Evolutionary conservation across 2,329 filamentous ascomycete genomes (phyloP).

Genomic region (Chaetomium sp.): DNA sequence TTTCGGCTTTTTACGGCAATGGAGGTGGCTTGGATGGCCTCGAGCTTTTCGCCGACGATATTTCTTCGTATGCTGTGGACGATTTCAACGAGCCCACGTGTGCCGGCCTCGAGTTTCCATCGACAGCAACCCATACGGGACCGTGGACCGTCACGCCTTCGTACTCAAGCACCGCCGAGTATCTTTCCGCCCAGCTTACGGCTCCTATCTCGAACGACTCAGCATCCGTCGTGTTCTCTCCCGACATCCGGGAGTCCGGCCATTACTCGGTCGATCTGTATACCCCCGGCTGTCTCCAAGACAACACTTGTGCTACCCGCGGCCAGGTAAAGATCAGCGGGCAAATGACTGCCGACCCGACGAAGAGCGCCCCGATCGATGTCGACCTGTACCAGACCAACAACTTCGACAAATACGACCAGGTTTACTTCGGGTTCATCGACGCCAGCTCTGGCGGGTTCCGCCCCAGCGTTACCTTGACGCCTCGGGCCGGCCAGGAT

Average conservation of each 20-base stretch:
- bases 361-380: conserved; percentile 42
- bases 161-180: conserved; percentile 63
- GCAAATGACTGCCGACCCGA: conserved; percentile 50
- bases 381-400: conserved; percentile 81
- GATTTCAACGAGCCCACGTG: conserved; percentile 86
- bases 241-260: conserved; percentile 80
- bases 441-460: conserved; percentile 69
- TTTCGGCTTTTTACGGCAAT: conserved; percentile 78
- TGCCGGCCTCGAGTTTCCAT: conserved; percentile 55
- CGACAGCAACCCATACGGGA: conserved; percentile 63
- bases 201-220: conserved; percentile 49
- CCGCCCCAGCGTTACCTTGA: conserved; percentile 72
- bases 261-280: conserved; percentile 89
- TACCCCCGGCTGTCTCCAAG: conserved; percentile 82
- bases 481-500: conserved; percentile 58
- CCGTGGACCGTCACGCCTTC: conserved; percentile 67
- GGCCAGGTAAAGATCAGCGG: conserved; percentile 79
- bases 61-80: conserved; percentile 77
- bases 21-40: conserved; percentile 83
- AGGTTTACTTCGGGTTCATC: conserved; percentile 79
- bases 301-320: conserved; percentile 67
- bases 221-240: conserved; percentile 68
- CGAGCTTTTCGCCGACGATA: conserved; percentile 78
- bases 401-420: conserved; percentile 93
- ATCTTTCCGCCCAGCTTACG: conserved; percentile 62